Evolutionary conservation across 148 eudicot genomes (phyloP).

Genomic region (Oxyria digyna): DNA sequence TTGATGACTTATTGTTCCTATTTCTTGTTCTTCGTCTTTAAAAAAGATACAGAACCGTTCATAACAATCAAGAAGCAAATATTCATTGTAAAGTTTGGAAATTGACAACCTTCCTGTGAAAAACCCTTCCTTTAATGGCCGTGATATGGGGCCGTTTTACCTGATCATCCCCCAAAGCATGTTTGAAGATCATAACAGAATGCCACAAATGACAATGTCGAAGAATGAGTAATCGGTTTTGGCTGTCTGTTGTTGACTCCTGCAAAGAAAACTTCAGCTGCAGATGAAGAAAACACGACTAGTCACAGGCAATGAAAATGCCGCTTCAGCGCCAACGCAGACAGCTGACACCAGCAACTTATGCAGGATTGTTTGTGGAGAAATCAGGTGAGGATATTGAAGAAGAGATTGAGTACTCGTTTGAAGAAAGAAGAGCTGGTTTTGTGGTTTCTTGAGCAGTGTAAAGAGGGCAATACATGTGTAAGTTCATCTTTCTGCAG

Average conservation of each 20-base stretch:
- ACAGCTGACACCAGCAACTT: slow-evolving; percentile 38
- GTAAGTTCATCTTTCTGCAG: slow-evolving; percentile 10
- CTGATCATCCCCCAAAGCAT: slow-evolving; percentile 26
- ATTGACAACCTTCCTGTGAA: slow-evolving; percentile 34
- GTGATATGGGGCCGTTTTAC: slow-evolving; percentile 36
- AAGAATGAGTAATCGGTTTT: slow-evolving; percentile 12
- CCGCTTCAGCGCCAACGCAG: slow-evolving; percentile 37
- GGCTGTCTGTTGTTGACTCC: slow-evolving; percentile 14
- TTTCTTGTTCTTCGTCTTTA: too few species aligned
- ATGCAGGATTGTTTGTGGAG: neutral
- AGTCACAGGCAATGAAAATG: slow-evolving; percentile 29
- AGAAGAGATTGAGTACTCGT: slow-evolving; percentile 66
- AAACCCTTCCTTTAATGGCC: slow-evolving; percentile 37
- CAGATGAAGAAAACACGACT: slow-evolving; percentile 39
- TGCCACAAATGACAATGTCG: slow-evolving; percentile 27
- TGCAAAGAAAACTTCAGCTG: slow-evolving; percentile 21
- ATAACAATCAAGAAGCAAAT: neutral
- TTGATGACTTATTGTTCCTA: too few species aligned
- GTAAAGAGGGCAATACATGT: slow-evolving; percentile 24
- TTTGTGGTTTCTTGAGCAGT: slow-evolving; percentile 34
- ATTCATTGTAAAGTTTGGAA: slow-evolving; percentile 21
- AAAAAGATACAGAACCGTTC: too few species aligned
- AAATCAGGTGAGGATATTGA: slow-evolving; percentile 17
- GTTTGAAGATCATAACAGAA: slow-evolving; percentile 39
- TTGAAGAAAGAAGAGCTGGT: slow-evolving; percentile 67